Percentiles rank a stretch among this genome's conserved stretches.
Evolutionary conservation across 352 stramenopile species (phyloP).

Genomic region (Phytophthora tentaculata): DNA sequence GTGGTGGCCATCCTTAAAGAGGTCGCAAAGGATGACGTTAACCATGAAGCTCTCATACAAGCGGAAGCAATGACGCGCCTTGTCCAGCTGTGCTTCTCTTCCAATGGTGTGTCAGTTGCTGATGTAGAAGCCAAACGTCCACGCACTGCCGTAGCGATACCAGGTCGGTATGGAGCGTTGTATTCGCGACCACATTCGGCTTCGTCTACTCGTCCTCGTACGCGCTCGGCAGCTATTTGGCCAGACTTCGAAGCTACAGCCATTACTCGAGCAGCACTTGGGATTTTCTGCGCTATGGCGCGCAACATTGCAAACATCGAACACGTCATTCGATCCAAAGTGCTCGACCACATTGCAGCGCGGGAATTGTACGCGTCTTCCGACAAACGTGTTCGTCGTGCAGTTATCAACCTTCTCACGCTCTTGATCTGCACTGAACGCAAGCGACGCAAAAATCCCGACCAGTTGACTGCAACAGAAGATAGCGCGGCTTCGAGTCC

Average conservation of each 20-base stretch:
- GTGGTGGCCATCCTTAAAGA: conserved; percentile 67
- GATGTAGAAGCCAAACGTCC: conserved; percentile 18
- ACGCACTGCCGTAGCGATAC: conserved; percentile 18
- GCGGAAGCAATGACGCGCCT: conserved; percentile 55
- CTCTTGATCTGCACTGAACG: conserved; percentile 66
- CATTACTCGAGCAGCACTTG: conserved; percentile 51
- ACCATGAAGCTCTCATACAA: conserved; percentile 56
- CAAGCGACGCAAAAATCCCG: conserved; percentile 29
- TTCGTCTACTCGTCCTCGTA: conserved; percentile 12
- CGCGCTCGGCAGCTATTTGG: conserved; percentile 24
- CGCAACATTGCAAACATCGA: conserved; percentile 63
- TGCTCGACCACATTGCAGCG: conserved; percentile 62
- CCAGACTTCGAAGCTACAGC: conserved; percentile 23
- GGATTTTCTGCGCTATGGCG: conserved; percentile 68
- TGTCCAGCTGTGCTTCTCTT: conserved; percentile 60
- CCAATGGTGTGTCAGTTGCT: conserved; percentile 1
- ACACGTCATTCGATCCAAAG: conserved; percentile 66
- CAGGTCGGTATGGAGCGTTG: conserved; percentile 6
- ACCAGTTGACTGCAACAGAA: conserved; percentile 5
- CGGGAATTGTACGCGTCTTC: conserved; percentile 61
- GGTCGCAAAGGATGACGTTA: conserved; percentile 54
- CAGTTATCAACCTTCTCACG: conserved; percentile 64
- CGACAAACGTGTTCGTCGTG: conserved; percentile 65
- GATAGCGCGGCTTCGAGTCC: background rate
- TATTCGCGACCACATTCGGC: conserved; percentile 18